Percentiles rank a stretch among this genome's conserved stretches.
These are phyloP conservation scores for Candida smagusa DNA, from an alignment of 1,139 yeast species.

Conservation along the genomic window DNA sequence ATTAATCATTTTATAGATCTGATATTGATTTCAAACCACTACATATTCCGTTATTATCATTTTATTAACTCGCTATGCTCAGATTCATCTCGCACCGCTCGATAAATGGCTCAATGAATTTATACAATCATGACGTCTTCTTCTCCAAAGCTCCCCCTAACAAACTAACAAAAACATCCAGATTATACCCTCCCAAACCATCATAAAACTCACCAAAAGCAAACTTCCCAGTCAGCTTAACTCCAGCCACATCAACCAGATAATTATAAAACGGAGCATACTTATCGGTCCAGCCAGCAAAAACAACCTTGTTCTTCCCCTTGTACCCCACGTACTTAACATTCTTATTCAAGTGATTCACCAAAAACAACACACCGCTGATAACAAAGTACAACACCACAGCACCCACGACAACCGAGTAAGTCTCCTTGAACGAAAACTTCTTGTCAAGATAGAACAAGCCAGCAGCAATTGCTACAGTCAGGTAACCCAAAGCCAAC, in stretches of 20 bases:
- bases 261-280: conserved; percentile 45
- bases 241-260: conserved; percentile 26
- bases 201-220: conserved; percentile 47
- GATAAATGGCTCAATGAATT: too few species aligned
- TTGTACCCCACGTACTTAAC: conserved; percentile 58
- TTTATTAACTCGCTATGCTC: too few species aligned
- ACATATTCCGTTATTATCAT: too few species aligned
- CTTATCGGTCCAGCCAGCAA: conserved; percentile 37
- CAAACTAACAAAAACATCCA: conserved; percentile 33
- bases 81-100: too few species aligned
- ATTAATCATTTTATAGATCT: too few species aligned
- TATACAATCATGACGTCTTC: conserved; percentile 4
- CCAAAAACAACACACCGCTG: conserved; percentile 46
- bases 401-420: conserved; percentile 29
- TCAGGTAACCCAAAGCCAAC: conserved; percentile 63
- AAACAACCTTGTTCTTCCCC: conserved; percentile 32
- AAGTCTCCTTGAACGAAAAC: conserved; percentile 37
- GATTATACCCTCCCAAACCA: conserved; percentile 43
- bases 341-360: conserved; percentile 52
- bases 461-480: conserved; percentile 63
- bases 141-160: conserved; percentile 25
- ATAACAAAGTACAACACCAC: conserved; percentile 55
- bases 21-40: too few species aligned
- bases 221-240: conserved; percentile 19
- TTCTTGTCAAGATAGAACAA: conserved; percentile 69